Evolutionary conservation across 106 monocot species (phyloP), one percentile per base, ranked within the genome.

Genomic region (Acorus gramineus): DNA sequence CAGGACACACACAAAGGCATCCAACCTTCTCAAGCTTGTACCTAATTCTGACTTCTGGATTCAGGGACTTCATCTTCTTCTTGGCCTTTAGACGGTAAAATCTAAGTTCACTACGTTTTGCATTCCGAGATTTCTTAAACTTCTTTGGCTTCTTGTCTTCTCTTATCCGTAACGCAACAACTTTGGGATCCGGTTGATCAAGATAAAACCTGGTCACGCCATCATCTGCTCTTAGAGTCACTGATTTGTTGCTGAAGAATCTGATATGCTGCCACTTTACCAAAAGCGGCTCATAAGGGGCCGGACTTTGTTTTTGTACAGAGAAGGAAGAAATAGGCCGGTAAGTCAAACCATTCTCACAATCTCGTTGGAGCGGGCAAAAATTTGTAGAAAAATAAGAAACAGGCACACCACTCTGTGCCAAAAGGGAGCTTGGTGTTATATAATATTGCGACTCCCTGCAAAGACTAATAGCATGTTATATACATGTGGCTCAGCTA

Each of bases 41-140:
- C 53, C 80, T 78, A 69, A 93, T 93, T 63, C 92, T 85, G 61
- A 93, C 92, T 85, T 85, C 87, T 69, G 92, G 92, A 71, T 93
- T 93, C 13, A 84, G 73, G 44, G 92, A 93, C 53, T 87, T 93
- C 92, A 93, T 85, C 80, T 80, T 87, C 78, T 93, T 93, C 56
- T 87, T 93, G 47, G 92, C 87, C 76, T 93, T 93, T 45, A 93
- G 72, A 7, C 92, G 84, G 61, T 82, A 93, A 80, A 87, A 93
- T 8, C 80, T 84, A 14, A 93, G 82, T 73, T 93, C 82, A 64
- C 85, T 93, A 14, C 85, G 6, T 69, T 93, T 93, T 65, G 79
- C 78, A 63, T 80, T 93, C 61, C 80, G 79, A 7, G 92, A 93
- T 77, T 82, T 87, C 65, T 82, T 92, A 9, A 56, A 44, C 53